phyloP scores from a whole-genome alignment of 306 rosid species.

The Inga laurina region DNA sequence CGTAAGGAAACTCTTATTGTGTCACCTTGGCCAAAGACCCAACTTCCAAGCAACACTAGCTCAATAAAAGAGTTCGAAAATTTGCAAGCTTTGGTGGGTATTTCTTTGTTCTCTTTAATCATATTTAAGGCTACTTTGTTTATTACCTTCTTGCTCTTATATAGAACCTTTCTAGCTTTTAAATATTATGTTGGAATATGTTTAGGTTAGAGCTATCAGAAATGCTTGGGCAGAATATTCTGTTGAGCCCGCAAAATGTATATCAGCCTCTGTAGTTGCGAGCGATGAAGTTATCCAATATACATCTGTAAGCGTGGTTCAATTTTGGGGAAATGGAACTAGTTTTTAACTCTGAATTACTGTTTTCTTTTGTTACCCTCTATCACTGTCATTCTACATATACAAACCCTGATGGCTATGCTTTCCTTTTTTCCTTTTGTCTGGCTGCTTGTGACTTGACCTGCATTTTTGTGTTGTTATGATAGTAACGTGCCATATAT shows the following conservation, averaged over 20 bases:
- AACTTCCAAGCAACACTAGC: constrained; percentile 64
- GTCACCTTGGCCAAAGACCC: constrained; percentile 84
- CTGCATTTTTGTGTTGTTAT: constrained; percentile 1
- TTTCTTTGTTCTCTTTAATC: constrained; percentile 20
- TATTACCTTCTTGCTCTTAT: not conserved
- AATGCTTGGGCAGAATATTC: constrained; percentile 97
- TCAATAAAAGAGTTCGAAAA: constrained; percentile 83
- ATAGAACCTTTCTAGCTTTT: not conserved
- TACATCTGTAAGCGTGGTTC: constrained; percentile 60
- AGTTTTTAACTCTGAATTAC: not conserved
- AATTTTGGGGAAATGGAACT: constrained; percentile 19
- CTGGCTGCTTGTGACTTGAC: constrained; percentile 2
- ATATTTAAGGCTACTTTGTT: constrained; percentile 20
- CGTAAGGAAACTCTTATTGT: constrained; percentile 76
- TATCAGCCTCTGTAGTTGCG: constrained; percentile 88
- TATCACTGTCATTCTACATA: not conserved
- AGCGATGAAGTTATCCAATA: constrained; percentile 78
- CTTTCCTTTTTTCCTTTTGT: not conserved
- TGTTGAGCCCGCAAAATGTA: constrained; percentile 90
- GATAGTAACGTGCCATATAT: not conserved
- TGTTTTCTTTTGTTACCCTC: not conserved
- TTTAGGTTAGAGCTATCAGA: constrained; percentile 78
- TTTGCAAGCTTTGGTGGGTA: constrained; percentile 83
- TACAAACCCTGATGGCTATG: constrained; percentile 1
- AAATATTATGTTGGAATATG: constrained; percentile 15